Percentiles rank a stretch among this genome's conserved stretches.
Evolutionary conservation across 1,284 basidiomycete genomes (phyloP).

Genomic region (Rhodotorula mucilaginosa): DNA sequence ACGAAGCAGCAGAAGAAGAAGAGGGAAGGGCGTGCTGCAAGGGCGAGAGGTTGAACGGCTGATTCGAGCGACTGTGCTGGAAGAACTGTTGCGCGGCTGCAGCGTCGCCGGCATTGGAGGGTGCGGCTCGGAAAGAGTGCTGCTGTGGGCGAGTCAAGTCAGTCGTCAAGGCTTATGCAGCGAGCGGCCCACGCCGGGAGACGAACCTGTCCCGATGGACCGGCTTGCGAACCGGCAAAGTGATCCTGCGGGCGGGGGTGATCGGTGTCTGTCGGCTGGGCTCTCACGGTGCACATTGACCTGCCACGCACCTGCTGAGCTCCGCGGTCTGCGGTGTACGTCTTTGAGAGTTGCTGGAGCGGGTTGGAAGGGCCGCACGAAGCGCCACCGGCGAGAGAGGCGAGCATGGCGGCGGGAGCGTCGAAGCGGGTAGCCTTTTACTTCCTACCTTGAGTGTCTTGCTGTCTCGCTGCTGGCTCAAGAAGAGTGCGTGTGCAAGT

Average conservation of each 20-base stretch:
- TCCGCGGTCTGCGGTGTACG: conserved; percentile 72
- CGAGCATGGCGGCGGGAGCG: conserved; percentile 11
- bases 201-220: conserved; percentile 25
- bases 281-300: too few relatives aligned
- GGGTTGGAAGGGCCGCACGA: conserved; percentile 80
- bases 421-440: too few relatives aligned
- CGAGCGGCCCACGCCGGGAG: neutral
- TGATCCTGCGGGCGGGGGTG: conserved; percentile 43
- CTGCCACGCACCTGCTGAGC: conserved; percentile 62
- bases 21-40: conserved; percentile 37
- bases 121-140: conserved; percentile 24
- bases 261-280: neutral
- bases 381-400: conserved; percentile 48
- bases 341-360: conserved; percentile 70
- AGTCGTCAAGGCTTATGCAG: too few relatives aligned
- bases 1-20: conserved; percentile 6
- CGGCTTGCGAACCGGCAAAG: conserved; percentile 29
- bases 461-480: too few relatives aligned
- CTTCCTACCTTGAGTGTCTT: too few relatives aligned
- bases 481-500: too few relatives aligned
- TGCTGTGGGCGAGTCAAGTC: neutral
- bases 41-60: conserved; percentile 36
- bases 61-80: conserved; percentile 14
- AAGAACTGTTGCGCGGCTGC: conserved; percentile 36
- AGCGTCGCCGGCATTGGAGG: too few relatives aligned